Base-by-base conservation (phyloP, 1,139 yeast species). In the Tardiomyces depauwii region DNA sequence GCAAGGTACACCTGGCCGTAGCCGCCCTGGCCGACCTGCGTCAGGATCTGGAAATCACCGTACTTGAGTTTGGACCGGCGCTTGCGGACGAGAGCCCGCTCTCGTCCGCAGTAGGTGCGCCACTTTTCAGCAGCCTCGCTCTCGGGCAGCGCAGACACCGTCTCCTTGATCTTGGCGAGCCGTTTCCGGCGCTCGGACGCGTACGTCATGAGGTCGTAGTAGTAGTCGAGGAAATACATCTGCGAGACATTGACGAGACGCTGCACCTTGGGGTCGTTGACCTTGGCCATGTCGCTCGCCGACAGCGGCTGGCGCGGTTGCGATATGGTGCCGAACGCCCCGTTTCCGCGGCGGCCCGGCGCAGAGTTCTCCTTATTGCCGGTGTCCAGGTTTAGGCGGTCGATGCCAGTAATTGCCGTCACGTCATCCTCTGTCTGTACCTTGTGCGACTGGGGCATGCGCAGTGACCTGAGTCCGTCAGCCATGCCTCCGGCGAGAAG, bases 11-110 rank as follows among this genome's bases (percentile, higher is more conserved):
- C 98, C 53, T 67, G 88, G 21, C 99, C 99, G 61, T 93, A 93
- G 2, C 99, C 98, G 60, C 99, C 99, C 70, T 93, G 98, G 23
- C 99, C 98, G 33, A 93, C 96, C 68, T 93, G 98, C 2, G 98
- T 91, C 51, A 93, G 81, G 73, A 89, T 86, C 63, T 88, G 93
- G 63, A 93, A 93, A 64, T 93, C 98, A 56, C 88, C 89, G 62
- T 88, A 91, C 62, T 84, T 86, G 42, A 96, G 95, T 65, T 88
- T 87, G 52, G 87, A 74, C 59, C 99, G 77, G 58, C 96, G 75
- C 63, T 88, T 88, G 53, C 99, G 77, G 57, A 93, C 70, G 46
- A 80, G 74, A 6, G 87, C 89, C 45, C 95, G 72, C 65, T 93
- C 99, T 50, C 93, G 76, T 18, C 91, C 88, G 28, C 80, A 70